Base-by-base conservation (phyloP, 1,284 basidiomycete species). In the Ceratobasidium sp. region DNA sequence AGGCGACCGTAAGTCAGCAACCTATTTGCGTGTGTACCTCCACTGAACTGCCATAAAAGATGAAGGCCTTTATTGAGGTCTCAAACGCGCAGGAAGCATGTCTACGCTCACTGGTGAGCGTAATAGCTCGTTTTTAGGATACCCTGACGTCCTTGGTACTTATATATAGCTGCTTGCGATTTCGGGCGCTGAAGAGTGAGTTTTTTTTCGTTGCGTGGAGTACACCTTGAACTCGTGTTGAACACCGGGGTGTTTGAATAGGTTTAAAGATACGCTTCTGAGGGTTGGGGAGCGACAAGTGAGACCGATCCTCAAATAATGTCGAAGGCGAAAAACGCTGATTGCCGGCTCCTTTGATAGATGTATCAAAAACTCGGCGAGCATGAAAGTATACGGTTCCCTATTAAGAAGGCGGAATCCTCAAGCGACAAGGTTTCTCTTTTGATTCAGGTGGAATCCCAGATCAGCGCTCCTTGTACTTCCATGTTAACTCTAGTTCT, bases 231-330 rank as follows among this genome's bases (percentile, higher is more conserved):
- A 61, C 36, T n/a, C 36, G 23, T 18, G 73, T 53, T 58, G 28
- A 54, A 73, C n/a, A 11, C 28, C n/a, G 9, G 38, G 11, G 0
- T 36, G 1, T 46, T n/a, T 23, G 28, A 49, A 25, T 51, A 92
- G 91, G 76, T 83, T 92, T 75, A 83, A 84, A 0, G 88, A 90
- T 42, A 81, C 86, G 70, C 90, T 87, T 76, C 78, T 92, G 46
- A 85, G 91, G 76, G 82, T 80, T 8, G 89, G 89, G 21, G 92
- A 93, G 78, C 92, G 88, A 79, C 82, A 84, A 75, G 92, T 88
- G 66, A 71, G 64, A 38, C 23, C 46, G 28, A 33, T 59, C 49
- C n/a, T 60, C 30, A 40, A 4, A 14, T 58, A 54, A 28, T 48
- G 30, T 18, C 51, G 59, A 58, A 58, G 21, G 30, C 25, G 25